Percentiles rank a stretch among this genome's conserved stretches.
Evolutionary conservation across 176 grass and related monocot genomes (phyloP).

Genomic region (Saccharum spontaneum): DNA sequence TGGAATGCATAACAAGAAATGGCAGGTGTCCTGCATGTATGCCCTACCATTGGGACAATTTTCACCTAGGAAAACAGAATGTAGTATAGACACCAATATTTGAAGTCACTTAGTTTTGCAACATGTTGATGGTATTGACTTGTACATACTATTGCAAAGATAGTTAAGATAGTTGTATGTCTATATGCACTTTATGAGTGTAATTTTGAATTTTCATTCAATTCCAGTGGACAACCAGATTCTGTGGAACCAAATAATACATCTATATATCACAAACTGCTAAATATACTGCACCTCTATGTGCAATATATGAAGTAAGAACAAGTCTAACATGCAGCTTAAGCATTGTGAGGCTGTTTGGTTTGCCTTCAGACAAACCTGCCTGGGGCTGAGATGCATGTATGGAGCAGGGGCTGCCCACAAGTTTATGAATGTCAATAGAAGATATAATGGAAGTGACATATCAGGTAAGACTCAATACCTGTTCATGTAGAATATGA

Average conservation of each 20-base stretch:
- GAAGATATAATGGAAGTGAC: background rate
- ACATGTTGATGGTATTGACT: background rate
- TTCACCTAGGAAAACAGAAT: background rate
- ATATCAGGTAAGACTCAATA: conserved; percentile 36
- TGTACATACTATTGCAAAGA: background rate
- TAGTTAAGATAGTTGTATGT: background rate
- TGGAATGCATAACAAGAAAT: background rate
- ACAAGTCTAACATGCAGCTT: background rate
- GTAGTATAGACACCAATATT: background rate
- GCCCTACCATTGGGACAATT: background rate
- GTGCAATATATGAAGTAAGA: background rate
- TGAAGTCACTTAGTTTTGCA: background rate
- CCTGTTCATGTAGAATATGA: conserved; percentile 99
- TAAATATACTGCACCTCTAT: background rate
- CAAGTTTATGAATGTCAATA: background rate
- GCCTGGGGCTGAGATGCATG: background rate
- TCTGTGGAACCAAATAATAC: background rate
- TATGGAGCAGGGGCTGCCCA: background rate
- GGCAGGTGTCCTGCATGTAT: background rate
- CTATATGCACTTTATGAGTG: background rate
- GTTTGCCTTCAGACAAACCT: background rate
- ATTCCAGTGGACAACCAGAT: background rate
- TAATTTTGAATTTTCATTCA: conserved; percentile 18
- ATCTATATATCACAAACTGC: background rate
- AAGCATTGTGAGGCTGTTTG: background rate